These are phyloP conservation scores for Ophiostoma australiae DNA, from an alignment of 2,329 filamentous ascomycete genomes.

Conservation along the genomic window DNA sequence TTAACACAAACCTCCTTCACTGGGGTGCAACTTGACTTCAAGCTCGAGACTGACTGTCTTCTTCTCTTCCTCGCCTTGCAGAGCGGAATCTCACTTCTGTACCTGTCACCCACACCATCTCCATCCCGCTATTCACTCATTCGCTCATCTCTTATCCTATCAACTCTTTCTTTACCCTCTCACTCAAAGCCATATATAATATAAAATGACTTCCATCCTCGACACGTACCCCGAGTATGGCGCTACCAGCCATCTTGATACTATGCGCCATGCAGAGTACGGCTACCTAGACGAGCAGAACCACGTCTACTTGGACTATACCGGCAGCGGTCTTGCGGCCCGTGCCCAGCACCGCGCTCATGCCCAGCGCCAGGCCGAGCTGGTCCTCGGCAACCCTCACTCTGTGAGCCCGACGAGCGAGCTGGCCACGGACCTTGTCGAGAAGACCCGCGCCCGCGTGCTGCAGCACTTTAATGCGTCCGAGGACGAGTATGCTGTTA, in stretches of 20 bases:
- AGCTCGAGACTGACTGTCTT: background rate
- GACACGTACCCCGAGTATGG: conserved; percentile 36
- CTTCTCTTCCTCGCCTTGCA: background rate
- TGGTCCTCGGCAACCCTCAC: conserved; percentile 40
- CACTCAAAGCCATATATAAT: background rate
- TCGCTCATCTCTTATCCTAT: background rate
- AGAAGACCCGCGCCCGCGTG: conserved; percentile 34
- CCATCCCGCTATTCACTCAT: background rate
- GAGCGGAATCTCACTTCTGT: background rate
- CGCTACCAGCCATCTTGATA: conserved; percentile 33
- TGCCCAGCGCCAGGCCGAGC: conserved; percentile 31
- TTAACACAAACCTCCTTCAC: background rate
- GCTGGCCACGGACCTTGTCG: conserved; percentile 35
- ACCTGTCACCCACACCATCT: background rate
- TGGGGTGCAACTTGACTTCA: background rate
- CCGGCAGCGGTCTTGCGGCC: conserved; percentile 38
- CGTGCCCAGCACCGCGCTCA: conserved; percentile 35
- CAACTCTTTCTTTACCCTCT: background rate
- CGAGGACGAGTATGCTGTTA: conserved; percentile 37
- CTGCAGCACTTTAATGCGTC: conserved; percentile 36
- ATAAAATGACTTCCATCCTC: conserved; percentile 24
- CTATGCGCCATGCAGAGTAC: conserved; percentile 36
- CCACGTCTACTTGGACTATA: conserved; percentile 42
- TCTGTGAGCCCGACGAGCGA: conserved; percentile 38
- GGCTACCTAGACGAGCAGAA: conserved; percentile 37